A percentile compares a stretch with the other conserved stretches of the same genome.
These are phyloP conservation scores for Russula emetica DNA, from an alignment of 768 basidiomycete species.

Conservation along the genomic window DNA sequence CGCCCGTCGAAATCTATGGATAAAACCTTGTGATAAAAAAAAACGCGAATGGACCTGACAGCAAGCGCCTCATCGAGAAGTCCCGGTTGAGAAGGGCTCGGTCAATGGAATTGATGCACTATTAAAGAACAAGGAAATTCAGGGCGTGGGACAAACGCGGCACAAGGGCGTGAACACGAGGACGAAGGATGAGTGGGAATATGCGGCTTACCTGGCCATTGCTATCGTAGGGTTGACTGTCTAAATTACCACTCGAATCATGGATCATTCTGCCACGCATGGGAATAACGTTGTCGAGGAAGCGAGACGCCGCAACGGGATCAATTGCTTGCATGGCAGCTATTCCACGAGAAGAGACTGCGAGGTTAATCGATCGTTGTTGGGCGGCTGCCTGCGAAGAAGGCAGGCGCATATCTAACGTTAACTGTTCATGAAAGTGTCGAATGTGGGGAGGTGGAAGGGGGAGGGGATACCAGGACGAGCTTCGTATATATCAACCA, in stretches of 20 bases:
- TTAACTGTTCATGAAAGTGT: not conserved
- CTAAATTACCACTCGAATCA: slow-evolving; percentile 58
- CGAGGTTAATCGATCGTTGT: slow-evolving; percentile 93
- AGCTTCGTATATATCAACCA: slow-evolving; percentile 73
- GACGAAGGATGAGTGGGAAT: slow-evolving; percentile 15
- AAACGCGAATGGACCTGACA: slow-evolving; percentile 57
- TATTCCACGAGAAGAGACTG: slow-evolving; percentile 90
- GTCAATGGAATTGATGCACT: slow-evolving; percentile 95
- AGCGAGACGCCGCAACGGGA: slow-evolving; percentile 58
- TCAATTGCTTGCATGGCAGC: slow-evolving; percentile 82
- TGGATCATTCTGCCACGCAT: slow-evolving; percentile 98
- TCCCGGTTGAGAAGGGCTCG: slow-evolving; percentile 79
- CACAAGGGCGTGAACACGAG: slow-evolving; percentile 27
- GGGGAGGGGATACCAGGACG: slow-evolving; percentile 54
- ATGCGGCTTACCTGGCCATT: slow-evolving; percentile 68
- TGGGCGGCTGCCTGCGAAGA: slow-evolving; percentile 59
- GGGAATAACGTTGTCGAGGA: slow-evolving; percentile 78
- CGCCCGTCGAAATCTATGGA: slow-evolving; percentile 70
- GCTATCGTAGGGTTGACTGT: slow-evolving; percentile 86
- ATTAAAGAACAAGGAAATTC: slow-evolving; percentile 30
- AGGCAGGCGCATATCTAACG: slow-evolving; percentile 66
- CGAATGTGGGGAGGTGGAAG: slow-evolving; percentile 12
- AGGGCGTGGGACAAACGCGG: slow-evolving; percentile 31
- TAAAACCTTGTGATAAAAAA: slow-evolving; percentile 79
- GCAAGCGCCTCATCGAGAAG: slow-evolving; percentile 74